phyloP scores from a whole-genome alignment of 2,329 filamentous ascomycete species.

The Furcasterigmium sp. region DNA sequence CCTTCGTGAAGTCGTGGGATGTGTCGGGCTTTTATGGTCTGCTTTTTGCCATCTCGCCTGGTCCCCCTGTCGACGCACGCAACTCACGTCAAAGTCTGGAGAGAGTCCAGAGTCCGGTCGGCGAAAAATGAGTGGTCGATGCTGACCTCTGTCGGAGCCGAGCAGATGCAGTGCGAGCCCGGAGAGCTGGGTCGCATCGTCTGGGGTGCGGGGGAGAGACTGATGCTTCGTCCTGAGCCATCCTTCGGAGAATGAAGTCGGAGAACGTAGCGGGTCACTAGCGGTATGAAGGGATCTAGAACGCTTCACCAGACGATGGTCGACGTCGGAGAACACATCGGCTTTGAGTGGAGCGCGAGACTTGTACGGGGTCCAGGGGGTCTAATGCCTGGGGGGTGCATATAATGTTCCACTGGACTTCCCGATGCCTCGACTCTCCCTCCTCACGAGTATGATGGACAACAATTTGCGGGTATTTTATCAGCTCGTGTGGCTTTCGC shows the following conservation, averaged over 20 bases:
- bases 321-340: constrained; percentile 1
- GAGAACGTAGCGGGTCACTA: background rate
- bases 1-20: background rate
- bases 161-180: background rate
- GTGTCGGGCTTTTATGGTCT: background rate
- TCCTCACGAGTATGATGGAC: background rate
- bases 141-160: no score
- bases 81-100: background rate
- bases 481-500: no score
- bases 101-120: no score
- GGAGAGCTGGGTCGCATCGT: background rate
- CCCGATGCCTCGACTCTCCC: constrained; percentile 17
- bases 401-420: constrained; percentile 25
- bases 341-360: background rate
- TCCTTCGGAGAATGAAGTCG: constrained; percentile 1
- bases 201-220: background rate
- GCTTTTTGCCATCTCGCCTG: background rate
- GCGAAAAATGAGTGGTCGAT: no score
- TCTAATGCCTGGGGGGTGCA: constrained; percentile 4
- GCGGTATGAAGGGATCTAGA: background rate
- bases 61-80: background rate
- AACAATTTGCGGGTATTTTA: background rate
- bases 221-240: background rate
- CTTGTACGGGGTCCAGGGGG: background rate
- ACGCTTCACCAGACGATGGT: background rate